A percentile compares a stretch with the other conserved stretches of the same genome.
Conservation (phyloP, 352 stramenopile species). For the Halophytophthora polymorphica region DNA sequence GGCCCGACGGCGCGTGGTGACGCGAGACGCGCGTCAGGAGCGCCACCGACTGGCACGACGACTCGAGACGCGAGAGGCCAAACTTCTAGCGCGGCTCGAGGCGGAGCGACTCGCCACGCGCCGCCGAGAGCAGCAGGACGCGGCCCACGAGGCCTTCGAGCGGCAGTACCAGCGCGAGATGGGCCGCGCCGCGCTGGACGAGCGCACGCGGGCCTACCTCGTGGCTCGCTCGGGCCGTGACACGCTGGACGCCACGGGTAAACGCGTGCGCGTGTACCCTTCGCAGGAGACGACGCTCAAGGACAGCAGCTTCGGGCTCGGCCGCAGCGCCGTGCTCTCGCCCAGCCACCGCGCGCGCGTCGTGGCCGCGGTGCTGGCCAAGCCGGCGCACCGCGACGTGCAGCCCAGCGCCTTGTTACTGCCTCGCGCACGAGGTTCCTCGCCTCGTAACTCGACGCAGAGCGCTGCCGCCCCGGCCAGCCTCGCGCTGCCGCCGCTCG, state of each 20-base stretch:
- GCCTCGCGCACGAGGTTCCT: slow-evolving; percentile 6
- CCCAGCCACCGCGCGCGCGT: slow-evolving; percentile 35
- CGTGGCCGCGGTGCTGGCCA: slow-evolving; percentile 42
- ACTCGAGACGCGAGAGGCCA: slow-evolving; percentile 50
- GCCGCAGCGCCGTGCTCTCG: slow-evolving; percentile 42
- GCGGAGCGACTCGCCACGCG: slow-evolving; percentile 39
- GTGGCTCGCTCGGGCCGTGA: slow-evolving; percentile 53
- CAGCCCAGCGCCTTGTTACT: slow-evolving; percentile 25
- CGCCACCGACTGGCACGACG: slow-evolving; percentile 37
- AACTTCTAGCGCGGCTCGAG: slow-evolving; percentile 52
- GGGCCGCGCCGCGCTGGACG: slow-evolving; percentile 45
- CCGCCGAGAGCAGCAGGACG: slow-evolving; percentile 37
- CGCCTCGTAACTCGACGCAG: background rate
- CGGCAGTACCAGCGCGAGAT: slow-evolving; percentile 76
- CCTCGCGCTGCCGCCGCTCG: slow-evolving; percentile 13
- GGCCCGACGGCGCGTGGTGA: slow-evolving; percentile 41
- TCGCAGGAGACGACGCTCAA: slow-evolving; percentile 74
- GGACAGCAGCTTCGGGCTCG: slow-evolving; percentile 69
- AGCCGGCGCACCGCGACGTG: slow-evolving; percentile 29
- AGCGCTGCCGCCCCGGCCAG: slow-evolving; percentile 1
- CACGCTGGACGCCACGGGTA: slow-evolving; percentile 58
- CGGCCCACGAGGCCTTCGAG: slow-evolving; percentile 45
- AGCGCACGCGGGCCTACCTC: slow-evolving; percentile 53
- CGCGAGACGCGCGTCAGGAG: slow-evolving; percentile 30
- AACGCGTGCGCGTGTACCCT: slow-evolving; percentile 57